Evolutionary conservation across 768 basidiomycete species (phyloP).

Genomic region (Hypholoma fasciculare): DNA sequence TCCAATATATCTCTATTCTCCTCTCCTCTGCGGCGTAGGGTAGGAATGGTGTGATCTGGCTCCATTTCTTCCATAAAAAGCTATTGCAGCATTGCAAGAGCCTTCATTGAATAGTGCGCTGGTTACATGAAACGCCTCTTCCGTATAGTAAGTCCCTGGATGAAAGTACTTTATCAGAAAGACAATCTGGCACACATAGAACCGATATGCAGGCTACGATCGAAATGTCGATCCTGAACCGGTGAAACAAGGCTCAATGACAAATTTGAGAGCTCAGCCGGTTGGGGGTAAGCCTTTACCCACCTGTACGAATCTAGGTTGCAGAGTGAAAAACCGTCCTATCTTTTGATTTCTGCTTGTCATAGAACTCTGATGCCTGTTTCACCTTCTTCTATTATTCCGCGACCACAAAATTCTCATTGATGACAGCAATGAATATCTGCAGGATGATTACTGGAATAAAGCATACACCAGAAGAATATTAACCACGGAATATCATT

Average conservation of each 20-base stretch:
- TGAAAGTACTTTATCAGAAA: neutral
- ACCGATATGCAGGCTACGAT: slow-evolving; percentile 11
- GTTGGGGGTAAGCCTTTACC: slow-evolving; percentile 71
- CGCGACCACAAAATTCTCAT: slow-evolving; percentile 91
- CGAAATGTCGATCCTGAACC: slow-evolving; percentile 54
- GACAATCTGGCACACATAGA: neutral
- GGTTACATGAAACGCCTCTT: slow-evolving; percentile 31
- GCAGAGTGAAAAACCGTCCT: slow-evolving; percentile 65
- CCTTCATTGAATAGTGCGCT: slow-evolving; percentile 55
- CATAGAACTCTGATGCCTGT: slow-evolving; percentile 74
- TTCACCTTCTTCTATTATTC: slow-evolving; percentile 86
- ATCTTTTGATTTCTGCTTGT: slow-evolving; percentile 52
- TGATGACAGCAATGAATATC: slow-evolving; percentile 97
- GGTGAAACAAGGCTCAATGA: slow-evolving; percentile 77
- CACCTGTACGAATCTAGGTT: slow-evolving; percentile 87
- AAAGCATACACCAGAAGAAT: too few relatives aligned
- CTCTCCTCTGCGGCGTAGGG: slow-evolving; percentile 44
- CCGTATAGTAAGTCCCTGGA: slow-evolving; percentile 20
- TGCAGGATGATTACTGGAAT: slow-evolving; percentile 81
- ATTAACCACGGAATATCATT: too few relatives aligned
- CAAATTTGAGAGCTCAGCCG: slow-evolving; percentile 66
- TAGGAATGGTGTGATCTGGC: slow-evolving; percentile 57
- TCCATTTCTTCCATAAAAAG: slow-evolving; percentile 61
- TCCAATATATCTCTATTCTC: slow-evolving; percentile 34
- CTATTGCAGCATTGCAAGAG: slow-evolving; percentile 59